Evolutionary conservation across 192 early-diverging fungal genomes (phyloP), one percentile per base, ranked within the genome.

Genomic region (Coemansia sp.): DNA sequence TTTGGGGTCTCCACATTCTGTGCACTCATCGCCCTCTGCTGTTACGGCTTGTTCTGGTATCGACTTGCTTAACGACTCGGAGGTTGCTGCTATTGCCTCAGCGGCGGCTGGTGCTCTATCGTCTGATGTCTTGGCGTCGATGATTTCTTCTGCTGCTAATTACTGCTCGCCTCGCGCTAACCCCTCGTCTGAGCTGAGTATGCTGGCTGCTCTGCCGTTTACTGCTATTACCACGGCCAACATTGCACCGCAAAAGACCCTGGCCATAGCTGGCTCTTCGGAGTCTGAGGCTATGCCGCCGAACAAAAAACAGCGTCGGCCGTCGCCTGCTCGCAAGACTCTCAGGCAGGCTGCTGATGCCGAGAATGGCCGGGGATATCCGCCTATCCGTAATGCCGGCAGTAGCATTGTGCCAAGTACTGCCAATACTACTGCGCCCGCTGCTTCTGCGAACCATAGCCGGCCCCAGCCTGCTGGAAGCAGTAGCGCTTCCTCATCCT

Each of bases 171-270:
- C 48, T 31, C 27, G 31, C 29, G 51, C 23, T 21, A 42, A 55
- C 21, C 5, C 60, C 10, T 15, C 38, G 51, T 25, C 75, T 4
- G 68, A 74, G 66, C 42, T 74, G 15, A 58, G 61, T 14, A 74
- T 74, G 66, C 73, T 74, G 15, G 67, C 73, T 1, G 66, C 73
- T 42, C 67, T 78, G 46, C 70, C 70, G 6, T 70, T 78, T 19
- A 48, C 68, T 0, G 32, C 60, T 0, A 25, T 73, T 34, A 34
- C 62, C n/a, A 63, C 58, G 57, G 41, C 70, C 4, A 66, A 66
- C 50, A 74, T 82, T 68, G 74, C 80, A 31, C 80, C 80, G 41
- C 80, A 82, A 58, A 64, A 76, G 67, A 77, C 75, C 10, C 48
- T 82, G 14, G 68, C 80, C 0, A 46, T 61, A 29, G 5, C 65